Evolutionary conservation across 2,329 filamentous ascomycete species (phyloP).

Genomic region (Colletotrichum aenigma): DNA sequence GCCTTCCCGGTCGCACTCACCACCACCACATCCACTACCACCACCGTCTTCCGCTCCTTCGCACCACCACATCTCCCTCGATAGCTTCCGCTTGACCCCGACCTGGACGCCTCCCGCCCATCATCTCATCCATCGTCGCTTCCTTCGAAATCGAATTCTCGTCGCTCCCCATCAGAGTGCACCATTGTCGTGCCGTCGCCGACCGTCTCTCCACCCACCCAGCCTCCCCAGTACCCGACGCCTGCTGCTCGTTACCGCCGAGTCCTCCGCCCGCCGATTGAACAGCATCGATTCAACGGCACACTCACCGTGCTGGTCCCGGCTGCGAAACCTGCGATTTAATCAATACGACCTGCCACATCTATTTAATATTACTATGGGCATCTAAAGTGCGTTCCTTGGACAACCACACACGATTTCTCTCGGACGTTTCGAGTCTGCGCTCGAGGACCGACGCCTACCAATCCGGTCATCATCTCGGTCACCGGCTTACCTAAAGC

Average conservation of each 20-base stretch:
- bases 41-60: slow-evolving; percentile 15
- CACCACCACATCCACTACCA: not conserved
- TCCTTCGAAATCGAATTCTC: not conserved
- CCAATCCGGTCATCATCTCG: not conserved
- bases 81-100: slow-evolving; percentile 15
- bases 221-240: not conserved
- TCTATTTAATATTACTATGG: slow-evolving; percentile 7
- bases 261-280: not conserved
- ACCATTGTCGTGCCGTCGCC: not conserved
- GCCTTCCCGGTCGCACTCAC: slow-evolving; percentile 18
- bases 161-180: not conserved
- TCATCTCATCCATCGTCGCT: slow-evolving; percentile 10
- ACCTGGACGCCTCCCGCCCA: not conserved
- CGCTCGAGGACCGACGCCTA: not conserved
- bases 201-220: not conserved
- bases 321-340: not conserved
- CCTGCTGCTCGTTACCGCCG: not conserved
- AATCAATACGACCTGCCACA: not conserved
- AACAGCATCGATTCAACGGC: not conserved
- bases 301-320: not conserved
- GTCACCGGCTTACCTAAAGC: not conserved
- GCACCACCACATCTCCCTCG: slow-evolving; percentile 18
- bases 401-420: not conserved
- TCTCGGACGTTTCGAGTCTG: not conserved
- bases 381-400: slow-evolving; percentile 11